Percentiles rank a stretch among this genome's conserved stretches.
Conservation (phyloP, 495 filamentous ascomycete genomes). For the Penicillium herquei region DNA sequence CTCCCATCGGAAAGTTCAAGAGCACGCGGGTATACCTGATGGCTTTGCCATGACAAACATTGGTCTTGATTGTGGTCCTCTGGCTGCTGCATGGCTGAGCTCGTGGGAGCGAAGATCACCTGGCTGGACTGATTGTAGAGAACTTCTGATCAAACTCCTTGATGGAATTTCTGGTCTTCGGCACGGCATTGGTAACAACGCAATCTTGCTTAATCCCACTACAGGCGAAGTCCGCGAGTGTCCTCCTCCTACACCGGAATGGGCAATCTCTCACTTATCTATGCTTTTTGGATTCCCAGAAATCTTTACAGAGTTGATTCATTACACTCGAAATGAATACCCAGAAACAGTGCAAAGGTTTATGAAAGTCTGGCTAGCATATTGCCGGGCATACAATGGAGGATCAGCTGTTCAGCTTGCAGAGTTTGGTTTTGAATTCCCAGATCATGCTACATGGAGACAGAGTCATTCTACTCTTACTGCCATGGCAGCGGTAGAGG, state of each 20-base stretch:
- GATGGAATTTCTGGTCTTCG: constrained; percentile 17
- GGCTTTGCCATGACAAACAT: constrained; percentile 38
- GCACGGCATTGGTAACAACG: constrained; percentile 21
- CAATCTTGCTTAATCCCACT: constrained; percentile 18
- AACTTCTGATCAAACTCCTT: constrained; percentile 15
- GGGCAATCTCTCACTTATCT: constrained; percentile 24
- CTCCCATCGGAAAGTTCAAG: constrained; percentile 46
- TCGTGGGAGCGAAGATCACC: constrained; percentile 41
- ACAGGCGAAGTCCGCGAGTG: constrained; percentile 20
- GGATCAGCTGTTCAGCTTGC: constrained; percentile 11
- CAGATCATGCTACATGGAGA: constrained; percentile 18
- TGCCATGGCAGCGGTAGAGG: constrained; percentile 16
- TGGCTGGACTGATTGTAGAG: constrained; percentile 9
- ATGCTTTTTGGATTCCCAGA: constrained; percentile 26
- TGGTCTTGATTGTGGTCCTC: constrained; percentile 44
- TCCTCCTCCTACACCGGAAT: constrained; percentile 19
- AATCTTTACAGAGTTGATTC: constrained; percentile 14
- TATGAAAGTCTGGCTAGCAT: constrained; percentile 17
- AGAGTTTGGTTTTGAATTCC: constrained; percentile 23
- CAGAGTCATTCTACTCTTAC: constrained; percentile 22
- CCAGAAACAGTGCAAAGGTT: constrained; percentile 2
- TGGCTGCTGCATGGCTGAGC: constrained; percentile 41
- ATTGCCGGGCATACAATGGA: constrained; percentile 25
- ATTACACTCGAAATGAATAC: constrained; percentile 11
- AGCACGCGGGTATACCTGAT: constrained; percentile 33